phyloP scores from a whole-genome alignment of 2,329 filamentous ascomycete species.

The Calonectria pauciramosa region DNA sequence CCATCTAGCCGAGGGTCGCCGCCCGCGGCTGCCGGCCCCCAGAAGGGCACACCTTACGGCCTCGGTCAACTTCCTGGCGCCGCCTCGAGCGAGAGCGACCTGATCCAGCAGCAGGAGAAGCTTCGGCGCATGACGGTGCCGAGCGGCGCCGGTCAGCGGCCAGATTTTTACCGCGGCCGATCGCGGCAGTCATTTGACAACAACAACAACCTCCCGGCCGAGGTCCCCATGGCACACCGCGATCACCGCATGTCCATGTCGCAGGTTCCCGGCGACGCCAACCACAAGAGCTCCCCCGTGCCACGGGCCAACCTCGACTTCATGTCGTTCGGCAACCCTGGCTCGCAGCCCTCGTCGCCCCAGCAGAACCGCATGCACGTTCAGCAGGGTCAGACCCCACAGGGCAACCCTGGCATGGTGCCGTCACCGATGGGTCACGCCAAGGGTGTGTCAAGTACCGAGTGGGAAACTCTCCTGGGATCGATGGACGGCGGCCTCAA shows the following conservation, averaged over 20 bases:
- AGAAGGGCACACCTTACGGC: conserved; percentile 50
- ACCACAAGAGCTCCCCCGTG: conserved; percentile 34
- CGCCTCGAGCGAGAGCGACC: conserved; percentile 66
- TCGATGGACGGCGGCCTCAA: conserved; percentile 84
- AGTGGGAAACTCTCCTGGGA: conserved; percentile 87
- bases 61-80: conserved; percentile 58
- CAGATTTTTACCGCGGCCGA: conserved; percentile 56
- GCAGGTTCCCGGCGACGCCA: conserved; percentile 55
- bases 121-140: conserved; percentile 70
- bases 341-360: conserved; percentile 65
- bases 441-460: conserved; percentile 71
- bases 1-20: conserved; percentile 45
- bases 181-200: conserved; percentile 65
- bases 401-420: conserved; percentile 46
- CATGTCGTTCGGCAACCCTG: conserved; percentile 63
- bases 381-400: conserved; percentile 37
- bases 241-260: conserved; percentile 65
- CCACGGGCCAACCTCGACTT: conserved; percentile 68
- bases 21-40: conserved; percentile 55
- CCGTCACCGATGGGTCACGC: conserved; percentile 32
- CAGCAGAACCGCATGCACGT: conserved; percentile 57
- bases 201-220: conserved; percentile 57
- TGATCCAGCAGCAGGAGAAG: conserved; percentile 69
- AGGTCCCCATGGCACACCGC: conserved; percentile 52
- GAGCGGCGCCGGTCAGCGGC: conserved; percentile 49